phyloP scores from a whole-genome alignment of 768 basidiomycete genomes.

The Tricholoma sp. region DNA sequence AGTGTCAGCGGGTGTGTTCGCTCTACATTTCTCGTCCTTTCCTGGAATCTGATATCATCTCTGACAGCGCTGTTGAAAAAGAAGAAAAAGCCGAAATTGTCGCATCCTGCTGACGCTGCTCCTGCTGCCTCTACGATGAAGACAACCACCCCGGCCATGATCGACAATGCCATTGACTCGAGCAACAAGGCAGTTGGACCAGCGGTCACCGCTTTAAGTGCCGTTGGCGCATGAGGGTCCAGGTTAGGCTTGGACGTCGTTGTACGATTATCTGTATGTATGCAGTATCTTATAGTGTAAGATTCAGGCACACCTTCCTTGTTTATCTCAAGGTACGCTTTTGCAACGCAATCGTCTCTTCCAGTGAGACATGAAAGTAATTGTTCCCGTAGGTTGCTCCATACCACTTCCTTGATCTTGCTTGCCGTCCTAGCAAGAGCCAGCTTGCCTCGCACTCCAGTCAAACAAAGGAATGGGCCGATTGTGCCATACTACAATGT shows the following conservation, averaged over 20 bases:
- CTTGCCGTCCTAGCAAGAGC: too few relatives aligned
- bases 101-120: background rate
- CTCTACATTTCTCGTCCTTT: background rate
- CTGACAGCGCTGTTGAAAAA: constrained; percentile 64
- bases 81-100: constrained; percentile 62
- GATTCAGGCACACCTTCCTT: background rate
- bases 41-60: constrained; percentile 2
- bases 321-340: background rate
- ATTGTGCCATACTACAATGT: too few relatives aligned
- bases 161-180: background rate
- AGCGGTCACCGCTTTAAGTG: background rate
- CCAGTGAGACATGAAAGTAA: too few relatives aligned
- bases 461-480: too few relatives aligned
- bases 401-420: too few relatives aligned
- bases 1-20: constrained; percentile 66
- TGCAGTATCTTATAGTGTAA: background rate
- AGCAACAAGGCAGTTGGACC: background rate
- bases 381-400: too few relatives aligned
- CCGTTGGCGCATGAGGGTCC: background rate
- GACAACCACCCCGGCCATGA: background rate
- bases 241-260: background rate
- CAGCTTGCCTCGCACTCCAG: too few relatives aligned
- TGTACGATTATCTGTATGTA: background rate
- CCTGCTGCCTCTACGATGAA: constrained; percentile 10
- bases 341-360: too few relatives aligned